Base-by-base conservation (phyloP, 768 basidiomycete species). In the Lactarius hengduanensis region DNA sequence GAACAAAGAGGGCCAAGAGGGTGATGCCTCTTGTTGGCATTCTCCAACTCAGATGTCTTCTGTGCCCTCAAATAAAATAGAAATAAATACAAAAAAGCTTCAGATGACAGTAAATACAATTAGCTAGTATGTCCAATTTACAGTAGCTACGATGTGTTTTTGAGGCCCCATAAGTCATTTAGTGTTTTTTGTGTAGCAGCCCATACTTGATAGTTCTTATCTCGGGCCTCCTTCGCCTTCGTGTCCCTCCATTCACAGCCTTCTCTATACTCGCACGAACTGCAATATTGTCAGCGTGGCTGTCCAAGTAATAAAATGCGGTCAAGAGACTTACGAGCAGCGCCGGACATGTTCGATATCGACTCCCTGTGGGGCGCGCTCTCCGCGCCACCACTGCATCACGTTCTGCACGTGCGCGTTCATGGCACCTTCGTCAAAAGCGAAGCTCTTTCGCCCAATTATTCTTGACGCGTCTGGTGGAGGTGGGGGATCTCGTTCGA, bases 331-430 rank as follows among this genome's bases (percentile, higher is more conserved):
- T 77, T 74, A 92, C 86, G 78, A 78, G 81, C 93, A 94, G 59
- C 92, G 81, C 63, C 80, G 71, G 3, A 87, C 78, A 59, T 89
- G 79, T 54, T 81, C 76, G 26, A 88, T 36, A 2, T 81, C 80
- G 0, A 95, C 94, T 1, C 94, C 94, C n/a, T 76, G 74, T 0
- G 94, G 85, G 36, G 80, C 78, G 47, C 94, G 81, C 61, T 80
- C 70, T 1, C 92, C 91, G 64, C 81, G 76, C 94, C 94, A 96
- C 86, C 90, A 95, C 59, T 80, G 74, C 2, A 94, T 74, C 0
- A 88, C 78, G 61, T 80, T 80, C 1, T 72, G 70, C 28, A 95
- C 76, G 68, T 89, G 81, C 1, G 67, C 66, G 28, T 86, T 80
- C 22, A 96, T 80, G 54, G 84, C 67, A 0, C 54, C 47, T 10